Percentiles rank a stretch among this genome's conserved stretches.
phyloP scores from a whole-genome alignment of 305 asterid species.

The Lippia alba region DNA sequence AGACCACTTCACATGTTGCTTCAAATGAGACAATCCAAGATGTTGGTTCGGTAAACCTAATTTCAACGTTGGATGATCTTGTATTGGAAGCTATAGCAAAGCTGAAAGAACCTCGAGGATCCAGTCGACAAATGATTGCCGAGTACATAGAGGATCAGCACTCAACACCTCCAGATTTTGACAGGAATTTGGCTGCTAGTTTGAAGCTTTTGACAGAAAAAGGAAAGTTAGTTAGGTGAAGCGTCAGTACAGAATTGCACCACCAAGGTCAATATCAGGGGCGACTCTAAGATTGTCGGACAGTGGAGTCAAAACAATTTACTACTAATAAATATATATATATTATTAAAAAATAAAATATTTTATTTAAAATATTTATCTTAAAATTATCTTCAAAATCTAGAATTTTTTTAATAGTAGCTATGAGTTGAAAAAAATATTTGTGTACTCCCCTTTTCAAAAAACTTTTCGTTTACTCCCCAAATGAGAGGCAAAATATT shows the following conservation, averaged over 20 bases:
- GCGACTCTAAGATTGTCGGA: no score
- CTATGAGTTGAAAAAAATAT: no score
- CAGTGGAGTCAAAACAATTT: no score
- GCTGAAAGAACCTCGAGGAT: conserved; percentile 94
- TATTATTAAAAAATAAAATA: no score
- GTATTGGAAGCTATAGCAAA: conserved; percentile 79
- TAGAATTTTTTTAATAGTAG: no score
- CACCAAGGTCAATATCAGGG: conserved; percentile 63
- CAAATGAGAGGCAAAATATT: no score
- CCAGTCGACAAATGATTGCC: conserved; percentile 65
- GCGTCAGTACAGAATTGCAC: conserved; percentile 80
- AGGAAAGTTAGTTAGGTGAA: conserved; percentile 79
- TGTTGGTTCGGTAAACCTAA: conserved; percentile 45
- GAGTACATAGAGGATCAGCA: conserved; percentile 78
- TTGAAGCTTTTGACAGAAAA: conserved; percentile 76
- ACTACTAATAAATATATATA: background rate
- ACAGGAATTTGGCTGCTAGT: conserved; percentile 59
- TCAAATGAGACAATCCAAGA: conserved; percentile 44
- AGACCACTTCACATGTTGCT: conserved; percentile 42
- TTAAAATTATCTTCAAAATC: no score
- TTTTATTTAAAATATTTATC: no score
- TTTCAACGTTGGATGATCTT: conserved; percentile 79
- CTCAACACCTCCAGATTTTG: conserved; percentile 62
- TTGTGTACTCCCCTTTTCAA: no score
- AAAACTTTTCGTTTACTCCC: no score